phyloP scores from a whole-genome alignment of 148 eudicot genomes.

The Hydrangea macrophylla region DNA sequence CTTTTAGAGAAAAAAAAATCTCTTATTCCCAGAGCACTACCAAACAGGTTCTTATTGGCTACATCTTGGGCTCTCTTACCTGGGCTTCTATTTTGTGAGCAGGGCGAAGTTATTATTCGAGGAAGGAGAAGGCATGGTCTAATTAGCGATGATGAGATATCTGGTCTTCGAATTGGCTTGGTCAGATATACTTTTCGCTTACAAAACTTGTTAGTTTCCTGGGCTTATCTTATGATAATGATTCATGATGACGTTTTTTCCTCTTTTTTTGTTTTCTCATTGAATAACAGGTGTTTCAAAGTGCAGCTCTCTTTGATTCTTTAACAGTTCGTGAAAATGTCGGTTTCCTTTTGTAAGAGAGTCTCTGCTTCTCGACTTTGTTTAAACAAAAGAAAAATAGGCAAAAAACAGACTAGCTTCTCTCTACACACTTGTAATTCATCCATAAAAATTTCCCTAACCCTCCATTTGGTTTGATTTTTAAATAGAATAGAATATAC shows the following conservation, averaged over 20 bases:
- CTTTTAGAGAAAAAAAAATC: too few species aligned
- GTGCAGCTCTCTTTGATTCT: slow-evolving; percentile 94
- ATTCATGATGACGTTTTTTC: background rate
- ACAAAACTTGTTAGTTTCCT: background rate
- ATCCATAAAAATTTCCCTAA: background rate
- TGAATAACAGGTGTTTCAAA: slow-evolving; percentile 78
- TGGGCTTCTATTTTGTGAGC: slow-evolving; percentile 9
- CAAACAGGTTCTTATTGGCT: background rate
- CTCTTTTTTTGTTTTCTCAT: slow-evolving; percentile 9
- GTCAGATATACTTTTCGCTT: slow-evolving; percentile 33
- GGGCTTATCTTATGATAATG: slow-evolving; percentile 2
- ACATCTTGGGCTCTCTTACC: background rate
- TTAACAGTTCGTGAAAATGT: slow-evolving; percentile 94
- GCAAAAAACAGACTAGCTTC: too few species aligned
- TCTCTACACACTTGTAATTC: background rate
- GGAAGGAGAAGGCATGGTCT: slow-evolving; percentile 75
- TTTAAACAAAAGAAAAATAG: too few species aligned
- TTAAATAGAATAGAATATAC: background rate
- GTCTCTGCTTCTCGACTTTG: too few species aligned
- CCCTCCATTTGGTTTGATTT: too few species aligned
- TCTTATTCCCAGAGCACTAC: too few species aligned
- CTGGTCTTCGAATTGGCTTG: slow-evolving; percentile 94
- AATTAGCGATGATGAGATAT: slow-evolving; percentile 86
- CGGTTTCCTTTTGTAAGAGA: slow-evolving; percentile 86
- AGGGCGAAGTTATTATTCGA: slow-evolving; percentile 87